A percentile compares a stretch with the other conserved stretches of the same genome.
These are phyloP conservation scores for Comarum palustre DNA, from an alignment of 306 rosid species.

Conservation along the genomic window DNA sequence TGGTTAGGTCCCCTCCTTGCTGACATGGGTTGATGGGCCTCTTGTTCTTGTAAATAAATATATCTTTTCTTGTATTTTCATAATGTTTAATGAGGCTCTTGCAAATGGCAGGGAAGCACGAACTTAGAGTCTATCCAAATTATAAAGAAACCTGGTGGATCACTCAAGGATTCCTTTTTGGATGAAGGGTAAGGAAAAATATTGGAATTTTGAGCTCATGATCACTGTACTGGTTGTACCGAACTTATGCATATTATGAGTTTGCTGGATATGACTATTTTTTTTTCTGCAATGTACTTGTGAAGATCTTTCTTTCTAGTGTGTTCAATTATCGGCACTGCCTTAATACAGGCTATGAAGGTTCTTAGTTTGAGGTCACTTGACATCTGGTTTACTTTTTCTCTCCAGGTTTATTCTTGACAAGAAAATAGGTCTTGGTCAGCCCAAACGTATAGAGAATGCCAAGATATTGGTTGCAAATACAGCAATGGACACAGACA, in stretches of 20 bases:
- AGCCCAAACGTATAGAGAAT: conserved; percentile 89
- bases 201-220: conserved; percentile 13
- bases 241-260: background rate
- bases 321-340: background rate
- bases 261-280: background rate
- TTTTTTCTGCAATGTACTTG: background rate
- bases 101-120: conserved; percentile 83
- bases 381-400: conserved; percentile 24
- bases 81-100: conserved; percentile 1
- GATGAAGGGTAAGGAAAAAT: conserved; percentile 75
- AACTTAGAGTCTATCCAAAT: conserved; percentile 90
- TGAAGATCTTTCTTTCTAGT: background rate
- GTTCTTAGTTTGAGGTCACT: background rate
- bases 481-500: conserved; percentile 98
- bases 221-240: background rate
- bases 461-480: conserved; percentile 92
- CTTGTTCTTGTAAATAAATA: background rate
- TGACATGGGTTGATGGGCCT: background rate
- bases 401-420: conserved; percentile 77
- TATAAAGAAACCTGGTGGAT: conserved; percentile 96
- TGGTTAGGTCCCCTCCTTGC: background rate
- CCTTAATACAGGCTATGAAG: background rate
- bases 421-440: conserved; percentile 99
- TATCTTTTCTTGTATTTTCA: background rate
- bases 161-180: conserved; percentile 76